Evolutionary conservation across 2,329 filamentous ascomycete species (phyloP).

Genomic region (Aureobasidium sp.): DNA sequence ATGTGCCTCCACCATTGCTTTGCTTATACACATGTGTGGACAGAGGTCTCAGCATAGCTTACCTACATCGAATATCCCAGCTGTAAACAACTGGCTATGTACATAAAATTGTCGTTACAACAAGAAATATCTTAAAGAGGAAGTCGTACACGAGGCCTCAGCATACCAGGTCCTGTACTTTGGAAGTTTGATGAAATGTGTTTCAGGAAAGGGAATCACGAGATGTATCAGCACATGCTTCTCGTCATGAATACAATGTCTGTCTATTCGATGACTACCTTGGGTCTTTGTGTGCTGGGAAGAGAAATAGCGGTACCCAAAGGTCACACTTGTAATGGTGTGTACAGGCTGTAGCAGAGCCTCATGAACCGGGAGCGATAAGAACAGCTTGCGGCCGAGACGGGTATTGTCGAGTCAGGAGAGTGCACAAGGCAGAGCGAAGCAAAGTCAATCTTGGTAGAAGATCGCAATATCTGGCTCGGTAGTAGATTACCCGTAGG

Average conservation of each 20-base stretch:
- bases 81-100: not conserved
- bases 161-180: not conserved
- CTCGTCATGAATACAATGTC: not conserved
- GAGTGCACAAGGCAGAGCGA: not conserved
- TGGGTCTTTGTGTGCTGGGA: not conserved
- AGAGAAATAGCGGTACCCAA: not conserved
- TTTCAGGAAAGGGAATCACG: not conserved
- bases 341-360: not conserved
- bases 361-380: not conserved
- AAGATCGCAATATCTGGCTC: not conserved
- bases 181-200: not conserved
- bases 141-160: not conserved
- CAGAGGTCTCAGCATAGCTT: not conserved
- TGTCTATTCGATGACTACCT: not conserved
- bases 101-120: not conserved
- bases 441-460: not conserved
- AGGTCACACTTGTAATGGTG: not conserved
- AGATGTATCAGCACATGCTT: not conserved
- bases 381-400: not conserved
- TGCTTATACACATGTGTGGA: not conserved
- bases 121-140: not conserved
- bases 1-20: not conserved
- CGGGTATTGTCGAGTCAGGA: not conserved
- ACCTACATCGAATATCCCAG: not conserved
- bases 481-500: constrained; percentile 4